phyloP scores from a whole-genome alignment of 2,329 filamentous ascomycete species.

The Ophiocordyceps camponoti-saundersi region DNA sequence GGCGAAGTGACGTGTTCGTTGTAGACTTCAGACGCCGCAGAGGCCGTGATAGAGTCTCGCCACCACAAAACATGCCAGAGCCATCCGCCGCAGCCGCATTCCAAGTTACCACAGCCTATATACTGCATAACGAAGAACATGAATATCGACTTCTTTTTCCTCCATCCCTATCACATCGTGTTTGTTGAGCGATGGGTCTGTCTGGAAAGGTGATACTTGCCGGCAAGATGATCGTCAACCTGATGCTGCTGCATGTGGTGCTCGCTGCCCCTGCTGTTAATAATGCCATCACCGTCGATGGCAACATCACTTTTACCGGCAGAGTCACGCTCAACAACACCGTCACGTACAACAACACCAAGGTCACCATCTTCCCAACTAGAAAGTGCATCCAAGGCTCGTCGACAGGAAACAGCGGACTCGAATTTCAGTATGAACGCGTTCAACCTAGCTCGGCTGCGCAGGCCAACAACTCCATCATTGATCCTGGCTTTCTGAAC shows the following conservation, averaged over 20 bases:
- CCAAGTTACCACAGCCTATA: background rate
- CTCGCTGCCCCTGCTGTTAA: background rate
- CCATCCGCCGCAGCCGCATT: background rate
- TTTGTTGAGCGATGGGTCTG: background rate
- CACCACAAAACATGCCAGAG: background rate
- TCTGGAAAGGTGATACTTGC: background rate
- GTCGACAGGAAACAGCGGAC: background rate
- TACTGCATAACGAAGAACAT: background rate
- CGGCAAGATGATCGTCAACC: background rate
- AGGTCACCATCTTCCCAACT: background rate
- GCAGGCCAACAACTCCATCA: background rate
- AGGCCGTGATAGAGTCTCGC: background rate
- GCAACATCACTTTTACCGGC: background rate
- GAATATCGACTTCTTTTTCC: background rate
- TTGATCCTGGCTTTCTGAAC: conserved; percentile 2
- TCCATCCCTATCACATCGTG: background rate
- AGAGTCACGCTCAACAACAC: background rate
- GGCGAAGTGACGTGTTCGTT: background rate
- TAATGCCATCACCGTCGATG: background rate
- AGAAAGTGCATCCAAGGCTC: background rate
- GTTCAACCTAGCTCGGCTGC: background rate
- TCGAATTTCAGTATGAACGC: conserved; percentile 2
- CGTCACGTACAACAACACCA: background rate
- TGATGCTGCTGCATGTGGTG: background rate
- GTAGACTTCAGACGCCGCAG: background rate